Conservation (phyloP, 202 grass and related monocot genomes). For the Hordeum pubiflorum region DNA sequence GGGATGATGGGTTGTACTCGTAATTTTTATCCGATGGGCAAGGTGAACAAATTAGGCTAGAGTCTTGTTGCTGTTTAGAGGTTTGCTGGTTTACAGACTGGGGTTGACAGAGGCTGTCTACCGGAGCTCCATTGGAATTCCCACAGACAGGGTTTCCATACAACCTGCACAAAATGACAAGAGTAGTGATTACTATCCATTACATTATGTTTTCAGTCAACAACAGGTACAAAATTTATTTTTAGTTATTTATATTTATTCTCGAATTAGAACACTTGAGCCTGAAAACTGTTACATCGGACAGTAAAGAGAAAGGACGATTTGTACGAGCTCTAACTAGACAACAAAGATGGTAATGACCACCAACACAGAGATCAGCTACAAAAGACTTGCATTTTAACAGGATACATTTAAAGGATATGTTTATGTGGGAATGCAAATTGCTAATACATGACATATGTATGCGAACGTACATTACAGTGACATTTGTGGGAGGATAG, state of each 20-base stretch:
- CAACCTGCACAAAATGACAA: constrained; percentile 51
- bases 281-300: too few relatives aligned
- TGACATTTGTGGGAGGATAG: constrained; percentile 67
- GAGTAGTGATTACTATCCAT: constrained; percentile 2
- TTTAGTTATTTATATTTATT: background rate
- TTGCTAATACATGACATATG: background rate
- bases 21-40: constrained; percentile 36
- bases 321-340: background rate
- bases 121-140: constrained; percentile 13
- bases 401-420: background rate
- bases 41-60: constrained; percentile 25
- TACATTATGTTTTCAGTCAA: background rate
- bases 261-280: too few relatives aligned
- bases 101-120: constrained; percentile 32
- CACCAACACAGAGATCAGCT: constrained; percentile 7
- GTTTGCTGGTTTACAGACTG: constrained; percentile 38
- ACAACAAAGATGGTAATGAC: background rate
- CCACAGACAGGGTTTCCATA: constrained; percentile 69
- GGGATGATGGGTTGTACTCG: constrained; percentile 56
- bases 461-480: constrained; percentile 55
- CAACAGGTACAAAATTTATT: background rate
- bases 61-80: constrained; percentile 11
- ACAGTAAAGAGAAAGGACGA: background rate
- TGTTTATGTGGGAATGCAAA: background rate
- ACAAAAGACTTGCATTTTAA: background rate